Evolutionary conservation across 75 land plant species (phyloP).

Genomic region (Cunninghamia lanceolata): DNA sequence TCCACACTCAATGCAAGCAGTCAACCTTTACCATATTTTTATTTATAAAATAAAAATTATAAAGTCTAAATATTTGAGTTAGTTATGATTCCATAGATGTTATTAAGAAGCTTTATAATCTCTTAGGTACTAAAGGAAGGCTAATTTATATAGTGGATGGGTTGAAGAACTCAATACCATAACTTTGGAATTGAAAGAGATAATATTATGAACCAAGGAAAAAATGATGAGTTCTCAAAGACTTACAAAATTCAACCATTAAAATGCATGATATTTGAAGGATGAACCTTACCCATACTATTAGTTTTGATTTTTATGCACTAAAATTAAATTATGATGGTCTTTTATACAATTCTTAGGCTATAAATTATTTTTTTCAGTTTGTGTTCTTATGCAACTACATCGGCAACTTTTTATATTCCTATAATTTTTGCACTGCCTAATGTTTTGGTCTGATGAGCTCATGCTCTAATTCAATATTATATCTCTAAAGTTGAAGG

Average conservation of each 20-base stretch:
- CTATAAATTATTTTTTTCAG: background rate
- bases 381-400: background rate
- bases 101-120: background rate
- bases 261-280: background rate
- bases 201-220: conserved; percentile 81
- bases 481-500: conserved; percentile 91
- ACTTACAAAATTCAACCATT: background rate
- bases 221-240: conserved; percentile 47
- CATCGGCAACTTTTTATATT: background rate
- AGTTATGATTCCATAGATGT: background rate
- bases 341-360: background rate
- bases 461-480: conserved; percentile 96
- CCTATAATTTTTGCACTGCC: background rate
- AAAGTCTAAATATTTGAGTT: background rate
- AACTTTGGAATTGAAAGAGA: conserved; percentile 64
- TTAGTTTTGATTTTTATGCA: background rate
- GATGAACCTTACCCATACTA: background rate
- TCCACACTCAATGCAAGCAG: background rate
- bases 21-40: too few relatives aligned
- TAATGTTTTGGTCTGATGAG: conserved; percentile 71
- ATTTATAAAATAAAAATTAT: background rate
- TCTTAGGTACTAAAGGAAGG: conserved; percentile 74
- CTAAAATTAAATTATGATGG: background rate
- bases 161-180: conserved; percentile 74
- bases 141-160: conserved; percentile 60